Base-by-base conservation (phyloP, 2,329 filamentous ascomycete species). In the Claviceps lovelessii region DNA sequence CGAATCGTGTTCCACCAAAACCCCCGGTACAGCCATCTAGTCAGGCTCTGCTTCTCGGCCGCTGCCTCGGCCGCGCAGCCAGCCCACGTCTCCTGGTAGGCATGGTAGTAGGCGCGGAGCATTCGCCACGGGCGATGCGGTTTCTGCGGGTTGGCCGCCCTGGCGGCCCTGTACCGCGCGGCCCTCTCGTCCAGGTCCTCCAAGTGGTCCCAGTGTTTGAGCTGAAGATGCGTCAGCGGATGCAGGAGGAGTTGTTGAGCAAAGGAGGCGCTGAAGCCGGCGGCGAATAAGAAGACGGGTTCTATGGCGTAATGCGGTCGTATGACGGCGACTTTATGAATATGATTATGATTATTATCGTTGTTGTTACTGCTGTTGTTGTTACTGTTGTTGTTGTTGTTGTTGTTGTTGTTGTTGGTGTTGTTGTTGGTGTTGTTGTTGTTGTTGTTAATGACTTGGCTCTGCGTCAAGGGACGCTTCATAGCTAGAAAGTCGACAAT, bases 261-360 rank as follows among this genome's bases (percentile, higher is more conserved):
- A 10, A 89, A 73, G 0, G 84, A 86, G 1, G 85, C 86, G 55
- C 79, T 74, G 52, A 85, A 75, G 28, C 86, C 86, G 0, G 84
- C 86, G 0, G 84, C 65, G 4, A 88, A 72, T 5, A 90, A 70
- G 62, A 90, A 90, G 47, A 78, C 73, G 4, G 86, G 86, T 64
- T 90, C 86, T 31, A 90, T 76, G 54, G 85, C 76, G 64, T 88
- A 90, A 63, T 90, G 85, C 3, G 86, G 86, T 5, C 77, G 76
- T 57, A 90, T 88, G 15, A 85, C 69, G 11, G 67, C 69, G 44
- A 52, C 54, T 15, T 69, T 64, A 6, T 19, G 8, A 23, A 2
- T 23, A 23, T 23, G 23, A 23, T 23, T 23, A 23, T 23, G 23
- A 23, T 23, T 23, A 23, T 23, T 23, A 23, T 23, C 23, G 23